Evolutionary conservation across 495 filamentous ascomycete genomes (phyloP), one percentile per base, ranked within the genome.

Genomic region (Choiromyces venosus): DNA sequence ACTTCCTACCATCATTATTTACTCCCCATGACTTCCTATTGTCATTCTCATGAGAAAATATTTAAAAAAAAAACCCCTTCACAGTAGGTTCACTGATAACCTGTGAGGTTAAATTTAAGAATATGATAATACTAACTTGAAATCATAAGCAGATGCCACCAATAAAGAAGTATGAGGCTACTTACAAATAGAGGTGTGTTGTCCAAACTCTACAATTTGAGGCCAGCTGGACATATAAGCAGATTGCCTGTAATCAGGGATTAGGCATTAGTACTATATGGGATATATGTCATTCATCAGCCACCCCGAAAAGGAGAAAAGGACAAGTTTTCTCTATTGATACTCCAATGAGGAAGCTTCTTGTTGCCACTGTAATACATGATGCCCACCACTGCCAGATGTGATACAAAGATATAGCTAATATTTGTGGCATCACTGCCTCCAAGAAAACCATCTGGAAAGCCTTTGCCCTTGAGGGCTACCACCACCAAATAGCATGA

Each of bases 181-280:
- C 65, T 14, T 73, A 68, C 40, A 68, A 65, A 21, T 40, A 73
- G 18, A 40, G 35, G 6, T 29, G 46, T 64, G 67, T 68, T 73
- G 65, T 73, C 0, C 71, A 68, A 52, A 39, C 40, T 25, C 64
- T 68, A 1, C 40, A 40, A 19, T 42, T 46, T 21, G 38, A 37
- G 61, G 71, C 71, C 12, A 29, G 39, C 12, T 73, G 71, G 65
- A 64, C 71, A 12, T 73, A 44, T 46, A 18, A 42, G 1, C 0
- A 29, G 38, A 73, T 73, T 39, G 71, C 65, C 9, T 3, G 61
- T 14, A 37, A 67, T 39, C 66, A 73, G 38, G 19, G 2, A 29
- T 16, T 68, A 4, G 65, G 37, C 39, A 3, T 73, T 12, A 37
- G 37, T 19, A 73, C 65, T 18, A 52, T 46, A 18, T 67, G 66